Percentiles rank a stretch among this genome's conserved stretches.
These are phyloP conservation scores for Aspergillus saccharolyticus DNA, from an alignment of 495 filamentous ascomycete genomes.

Conservation along the genomic window DNA sequence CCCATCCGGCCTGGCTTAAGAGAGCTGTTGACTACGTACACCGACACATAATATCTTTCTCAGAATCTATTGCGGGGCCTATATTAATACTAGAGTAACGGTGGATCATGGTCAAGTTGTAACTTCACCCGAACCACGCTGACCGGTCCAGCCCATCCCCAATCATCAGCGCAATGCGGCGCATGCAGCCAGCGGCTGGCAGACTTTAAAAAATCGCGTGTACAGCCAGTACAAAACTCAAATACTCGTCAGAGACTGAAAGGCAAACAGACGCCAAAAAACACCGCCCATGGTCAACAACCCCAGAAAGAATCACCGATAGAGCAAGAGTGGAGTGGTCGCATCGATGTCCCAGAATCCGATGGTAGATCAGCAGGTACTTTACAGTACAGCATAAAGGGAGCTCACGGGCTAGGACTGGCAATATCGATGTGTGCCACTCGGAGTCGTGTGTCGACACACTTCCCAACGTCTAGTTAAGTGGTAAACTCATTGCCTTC, in stretches of 20 bases:
- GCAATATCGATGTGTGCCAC: too few species aligned
- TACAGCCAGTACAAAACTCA: conserved; percentile 1
- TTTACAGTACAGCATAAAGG: background rate
- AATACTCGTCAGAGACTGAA: background rate
- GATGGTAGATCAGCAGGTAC: conserved; percentile 1
- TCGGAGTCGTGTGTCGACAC: too few species aligned
- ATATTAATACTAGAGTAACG: too few species aligned
- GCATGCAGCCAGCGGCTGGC: background rate
- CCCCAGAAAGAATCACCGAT: background rate
- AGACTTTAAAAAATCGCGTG: background rate
- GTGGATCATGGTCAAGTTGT: too few species aligned
- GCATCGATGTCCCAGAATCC: background rate
- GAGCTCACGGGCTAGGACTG: background rate
- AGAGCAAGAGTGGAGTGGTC: background rate
- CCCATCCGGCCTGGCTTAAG: too few species aligned
- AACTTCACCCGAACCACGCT: too few species aligned
- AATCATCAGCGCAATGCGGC: background rate
- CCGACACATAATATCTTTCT: too few species aligned
- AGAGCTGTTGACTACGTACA: too few species aligned
- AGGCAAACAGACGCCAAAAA: background rate
- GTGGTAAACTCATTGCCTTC: too few species aligned
- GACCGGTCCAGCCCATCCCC: too few species aligned
- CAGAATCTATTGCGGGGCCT: too few species aligned
- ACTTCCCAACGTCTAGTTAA: too few species aligned
- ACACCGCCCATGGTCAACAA: background rate